Base-by-base conservation (phyloP, 352 stramenopile species). In the Phytophthora citrophthora region DNA sequence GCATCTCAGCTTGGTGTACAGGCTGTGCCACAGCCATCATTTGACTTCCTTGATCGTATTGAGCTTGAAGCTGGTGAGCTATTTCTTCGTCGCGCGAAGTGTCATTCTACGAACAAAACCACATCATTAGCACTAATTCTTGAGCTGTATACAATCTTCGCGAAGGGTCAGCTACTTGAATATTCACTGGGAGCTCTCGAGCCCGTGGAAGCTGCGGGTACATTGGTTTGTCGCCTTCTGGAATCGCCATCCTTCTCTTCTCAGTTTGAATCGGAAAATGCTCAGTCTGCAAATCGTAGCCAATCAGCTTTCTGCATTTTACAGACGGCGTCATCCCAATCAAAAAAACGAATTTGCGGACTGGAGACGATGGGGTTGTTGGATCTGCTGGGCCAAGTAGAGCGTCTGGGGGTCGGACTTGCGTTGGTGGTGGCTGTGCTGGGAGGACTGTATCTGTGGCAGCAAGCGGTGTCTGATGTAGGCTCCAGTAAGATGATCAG, bases 31-130 rank as follows among this genome's bases (percentile, higher is more conserved):
- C 15, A 13, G 79, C 75, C 47, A 74, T 54, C 16, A 53, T 29
- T 49, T 64, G 29, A 13, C 68, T 63, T 40, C 70, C 70, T 44
- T 74, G 69, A 66, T 90, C 63, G 54, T 79, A 82, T 48, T 90
- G 68, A 16, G 53, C 50, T 56, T 92, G 84, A 32, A 93, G 64
- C 61, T 77, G 60, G 13, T 75, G 72, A 13, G 84, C 84, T 48
- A 90, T 44, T 48, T 79, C 69, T 53, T 87, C 78, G 43, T 91
- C 83, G 8, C 60, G 51, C 3, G 72, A 75, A 13, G 69, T 81
- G 59, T 78, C 72, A 55, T 66, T 60, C 68, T 76, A 44, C 29
- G 12, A n/a, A 4, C 26, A 27, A 13, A 12, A 18, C 13, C 16
- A 49, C 23, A 7, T 9, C 11, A 36, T 15, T 10, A 46, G 23